Conservation (phyloP, 2,329 filamentous ascomycete species). For the Helotiales sp. region DNA sequence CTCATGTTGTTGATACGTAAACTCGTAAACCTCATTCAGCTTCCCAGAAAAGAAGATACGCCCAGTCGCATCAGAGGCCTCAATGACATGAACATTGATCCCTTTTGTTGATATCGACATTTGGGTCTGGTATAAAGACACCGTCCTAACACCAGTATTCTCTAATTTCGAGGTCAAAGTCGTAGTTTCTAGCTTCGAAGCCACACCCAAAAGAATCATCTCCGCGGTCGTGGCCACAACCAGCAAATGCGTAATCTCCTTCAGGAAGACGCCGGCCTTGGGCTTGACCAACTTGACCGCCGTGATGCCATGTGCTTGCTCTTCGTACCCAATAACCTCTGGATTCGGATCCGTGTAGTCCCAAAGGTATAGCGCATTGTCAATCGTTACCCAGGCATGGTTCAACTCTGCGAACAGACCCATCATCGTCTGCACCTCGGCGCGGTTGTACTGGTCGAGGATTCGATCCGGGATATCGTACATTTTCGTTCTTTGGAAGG, state of each 20-base stretch:
- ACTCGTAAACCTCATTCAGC: slow-evolving; percentile 88
- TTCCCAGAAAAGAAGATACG: slow-evolving; percentile 90
- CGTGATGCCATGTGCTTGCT: slow-evolving; percentile 85
- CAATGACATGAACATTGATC: slow-evolving; percentile 77
- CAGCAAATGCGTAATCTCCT: slow-evolving; percentile 83
- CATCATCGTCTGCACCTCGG: slow-evolving; percentile 89
- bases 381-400: slow-evolving; percentile 94
- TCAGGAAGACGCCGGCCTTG: slow-evolving; percentile 84
- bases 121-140: slow-evolving; percentile 85
- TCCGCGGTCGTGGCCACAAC: slow-evolving; percentile 87
- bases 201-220: slow-evolving; percentile 85
- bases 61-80: slow-evolving; percentile 76
- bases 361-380: slow-evolving; percentile 96
- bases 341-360: slow-evolving; percentile 94
- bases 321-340: slow-evolving; percentile 89
- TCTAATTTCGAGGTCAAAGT: slow-evolving; percentile 67
- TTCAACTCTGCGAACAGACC: slow-evolving; percentile 93
- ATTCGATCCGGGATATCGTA: slow-evolving; percentile 92
- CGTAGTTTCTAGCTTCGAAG: slow-evolving; percentile 66
- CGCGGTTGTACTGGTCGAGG: slow-evolving; percentile 88
- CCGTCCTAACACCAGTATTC: slow-evolving; percentile 70
- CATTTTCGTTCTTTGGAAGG: slow-evolving; percentile 85
- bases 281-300: slow-evolving; percentile 88
- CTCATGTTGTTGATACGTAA: slow-evolving; percentile 96
- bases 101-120: slow-evolving; percentile 81